Percentiles rank a stretch among this genome's conserved stretches.
These are phyloP conservation scores for Mortierella sp. DNA, from an alignment of 371 early-diverging fungal genomes.

Conservation along the genomic window DNA sequence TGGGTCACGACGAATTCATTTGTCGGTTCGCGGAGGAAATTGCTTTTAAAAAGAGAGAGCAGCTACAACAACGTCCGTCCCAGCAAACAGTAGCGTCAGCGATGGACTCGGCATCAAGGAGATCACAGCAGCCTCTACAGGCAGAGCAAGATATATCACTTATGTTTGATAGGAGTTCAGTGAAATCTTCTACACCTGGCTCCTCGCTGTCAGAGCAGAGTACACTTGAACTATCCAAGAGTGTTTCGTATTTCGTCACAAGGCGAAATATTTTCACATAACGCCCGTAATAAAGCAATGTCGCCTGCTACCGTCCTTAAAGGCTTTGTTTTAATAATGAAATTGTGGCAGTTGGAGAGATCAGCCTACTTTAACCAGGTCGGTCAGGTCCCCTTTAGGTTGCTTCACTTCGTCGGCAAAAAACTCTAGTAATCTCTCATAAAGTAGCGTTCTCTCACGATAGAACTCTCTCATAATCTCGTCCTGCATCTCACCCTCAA, in stretches of 20 bases:
- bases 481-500: constrained; percentile 19
- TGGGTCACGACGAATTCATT: constrained; percentile 55
- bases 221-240: constrained; percentile 49
- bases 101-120: not conserved
- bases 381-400: constrained; percentile 80
- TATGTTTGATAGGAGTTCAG: not conserved
- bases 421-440: constrained; percentile 76
- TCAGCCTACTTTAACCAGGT: constrained; percentile 70
- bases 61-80: constrained; percentile 10
- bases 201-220: constrained; percentile 28
- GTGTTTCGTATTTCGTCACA: constrained; percentile 25
- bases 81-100: not conserved
- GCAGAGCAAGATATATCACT: not conserved
- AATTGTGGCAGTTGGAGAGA: not conserved
- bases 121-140: not conserved
- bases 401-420: constrained; percentile 88
- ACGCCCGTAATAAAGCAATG: not conserved
- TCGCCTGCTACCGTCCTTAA: not conserved
- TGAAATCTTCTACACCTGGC: not conserved
- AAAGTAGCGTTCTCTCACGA: constrained; percentile 72
- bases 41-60: constrained; percentile 32
- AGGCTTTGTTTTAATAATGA: not conserved
- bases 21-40: constrained; percentile 55
- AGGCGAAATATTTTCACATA: constrained; percentile 29
- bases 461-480: constrained; percentile 37